Conservation (phyloP, 2,329 filamentous ascomycete species). For the Fusarium kyushuense region DNA sequence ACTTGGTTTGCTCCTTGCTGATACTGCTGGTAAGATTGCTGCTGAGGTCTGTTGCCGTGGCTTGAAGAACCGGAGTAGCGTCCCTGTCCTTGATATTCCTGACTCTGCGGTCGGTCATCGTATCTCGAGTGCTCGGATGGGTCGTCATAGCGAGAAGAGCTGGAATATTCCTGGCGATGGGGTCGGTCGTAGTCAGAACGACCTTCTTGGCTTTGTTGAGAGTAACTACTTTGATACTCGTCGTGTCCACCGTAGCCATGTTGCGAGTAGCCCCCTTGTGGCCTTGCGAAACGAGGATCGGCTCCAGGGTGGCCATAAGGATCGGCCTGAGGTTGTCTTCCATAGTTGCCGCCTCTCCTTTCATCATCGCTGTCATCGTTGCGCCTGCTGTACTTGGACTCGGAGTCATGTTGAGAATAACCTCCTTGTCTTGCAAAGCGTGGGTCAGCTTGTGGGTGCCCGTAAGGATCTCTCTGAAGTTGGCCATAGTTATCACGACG, state of each 20-base stretch:
- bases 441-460: constrained; percentile 34
- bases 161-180: background rate
- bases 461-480: constrained; percentile 18
- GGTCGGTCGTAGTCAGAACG: constrained; percentile 20
- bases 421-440: constrained; percentile 22
- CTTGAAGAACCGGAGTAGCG: constrained; percentile 11
- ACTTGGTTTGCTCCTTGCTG: constrained; percentile 74
- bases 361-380: constrained; percentile 2
- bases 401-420: constrained; percentile 16
- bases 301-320: constrained; percentile 31
- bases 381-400: constrained; percentile 1
- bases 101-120: constrained; percentile 5
- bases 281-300: constrained; percentile 29
- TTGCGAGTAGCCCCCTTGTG: constrained; percentile 19
- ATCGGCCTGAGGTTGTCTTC: constrained; percentile 1
- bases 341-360: constrained; percentile 12
- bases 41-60: constrained; percentile 8
- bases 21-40: constrained; percentile 66
- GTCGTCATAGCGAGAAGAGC: background rate
- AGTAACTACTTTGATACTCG: constrained; percentile 15
- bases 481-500: constrained; percentile 13
- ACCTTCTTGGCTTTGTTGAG: constrained; percentile 14
- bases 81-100: constrained; percentile 3
- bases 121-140: too few species aligned
- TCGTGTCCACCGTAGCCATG: constrained; percentile 14